A percentile compares a stretch with the other conserved stretches of the same genome.
Evolutionary conservation across 2,329 filamentous ascomycete species (phyloP).

Genomic region (Chaetomiaceae sp.): DNA sequence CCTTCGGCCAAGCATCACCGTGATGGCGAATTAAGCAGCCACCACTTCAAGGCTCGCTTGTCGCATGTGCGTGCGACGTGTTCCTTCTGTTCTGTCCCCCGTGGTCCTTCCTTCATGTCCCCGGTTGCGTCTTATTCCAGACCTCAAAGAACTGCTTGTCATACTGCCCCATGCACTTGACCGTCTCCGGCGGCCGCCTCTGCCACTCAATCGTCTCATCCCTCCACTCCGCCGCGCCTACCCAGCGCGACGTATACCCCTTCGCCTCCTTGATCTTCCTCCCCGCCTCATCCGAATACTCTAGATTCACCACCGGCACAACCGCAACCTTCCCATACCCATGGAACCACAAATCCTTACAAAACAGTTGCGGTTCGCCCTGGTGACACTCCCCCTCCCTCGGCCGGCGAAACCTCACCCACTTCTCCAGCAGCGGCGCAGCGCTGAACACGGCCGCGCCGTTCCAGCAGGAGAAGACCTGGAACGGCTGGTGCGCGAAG

Average conservation of each 20-base stretch:
- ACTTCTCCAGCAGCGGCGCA: conserved; percentile 38
- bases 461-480: conserved; percentile 58
- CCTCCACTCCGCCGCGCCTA: conserved; percentile 25
- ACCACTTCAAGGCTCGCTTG: too few species aligned
- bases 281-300: conserved; percentile 43
- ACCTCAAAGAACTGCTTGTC: conserved; percentile 36
- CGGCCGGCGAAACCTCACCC: conserved; percentile 40
- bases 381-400: conserved; percentile 42
- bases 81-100: too few species aligned
- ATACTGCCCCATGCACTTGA: conserved; percentile 43
- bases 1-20: too few species aligned
- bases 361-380: conserved; percentile 51
- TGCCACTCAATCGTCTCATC: conserved; percentile 37
- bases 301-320: conserved; percentile 49
- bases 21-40: too few species aligned
- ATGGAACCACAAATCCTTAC: conserved; percentile 49
- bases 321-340: conserved; percentile 49
- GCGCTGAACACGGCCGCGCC: conserved; percentile 46
- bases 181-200: conserved; percentile 36
- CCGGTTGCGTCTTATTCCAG: conserved; percentile 33
- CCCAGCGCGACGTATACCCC: conserved; percentile 38
- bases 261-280: conserved; percentile 42
- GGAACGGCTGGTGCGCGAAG: conserved; percentile 40
- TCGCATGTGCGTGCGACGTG: too few species aligned
- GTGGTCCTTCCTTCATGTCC: conserved; percentile 5